Evolutionary conservation across 2,329 filamentous ascomycete genomes (phyloP).

Genomic region (Chaetomiaceae sp.): DNA sequence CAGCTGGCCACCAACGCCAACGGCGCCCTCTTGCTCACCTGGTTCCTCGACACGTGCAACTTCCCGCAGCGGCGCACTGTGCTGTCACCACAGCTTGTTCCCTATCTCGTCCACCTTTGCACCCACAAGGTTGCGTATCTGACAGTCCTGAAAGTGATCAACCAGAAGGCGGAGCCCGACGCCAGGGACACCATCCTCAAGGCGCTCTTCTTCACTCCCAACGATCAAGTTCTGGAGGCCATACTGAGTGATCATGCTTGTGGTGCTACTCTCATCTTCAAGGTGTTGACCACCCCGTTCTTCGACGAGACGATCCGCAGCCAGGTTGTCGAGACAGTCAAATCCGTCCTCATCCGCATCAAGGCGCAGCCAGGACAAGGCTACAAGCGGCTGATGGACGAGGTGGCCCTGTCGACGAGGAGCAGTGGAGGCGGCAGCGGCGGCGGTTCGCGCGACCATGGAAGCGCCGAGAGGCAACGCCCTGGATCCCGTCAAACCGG

Average conservation of each 20-base stretch:
- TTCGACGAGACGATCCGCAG: slow-evolving; percentile 86
- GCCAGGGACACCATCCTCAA: slow-evolving; percentile 85
- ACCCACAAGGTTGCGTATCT: slow-evolving; percentile 98
- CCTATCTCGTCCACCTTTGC: slow-evolving; percentile 89
- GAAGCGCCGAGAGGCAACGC: slow-evolving; percentile 46
- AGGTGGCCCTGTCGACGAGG: slow-evolving; percentile 80
- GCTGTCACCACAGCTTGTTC: slow-evolving; percentile 83
- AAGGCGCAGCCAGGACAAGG: slow-evolving; percentile 93
- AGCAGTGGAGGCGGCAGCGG: slow-evolving; percentile 38
- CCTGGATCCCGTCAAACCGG: slow-evolving; percentile 52
- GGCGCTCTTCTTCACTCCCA: slow-evolving; percentile 85
- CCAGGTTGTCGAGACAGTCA: slow-evolving; percentile 88
- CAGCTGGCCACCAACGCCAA: slow-evolving; percentile 96
- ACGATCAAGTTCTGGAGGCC: slow-evolving; percentile 80
- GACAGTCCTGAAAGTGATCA: slow-evolving; percentile 96
- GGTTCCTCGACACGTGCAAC: slow-evolving; percentile 97
- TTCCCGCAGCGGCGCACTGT: slow-evolving; percentile 90
- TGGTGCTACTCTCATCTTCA: slow-evolving; percentile 95
- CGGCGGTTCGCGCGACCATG: slow-evolving; percentile 42
- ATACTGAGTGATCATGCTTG: slow-evolving; percentile 89
- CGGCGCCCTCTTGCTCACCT: slow-evolving; percentile 86
- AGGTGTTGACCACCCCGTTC: slow-evolving; percentile 95
- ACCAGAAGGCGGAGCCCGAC: slow-evolving; percentile 91
- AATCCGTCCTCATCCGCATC: slow-evolving; percentile 79
- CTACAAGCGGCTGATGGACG: slow-evolving; percentile 98